Conservation (phyloP, 352 stramenopile species). For the Phytophthora colocasiae region DNA sequence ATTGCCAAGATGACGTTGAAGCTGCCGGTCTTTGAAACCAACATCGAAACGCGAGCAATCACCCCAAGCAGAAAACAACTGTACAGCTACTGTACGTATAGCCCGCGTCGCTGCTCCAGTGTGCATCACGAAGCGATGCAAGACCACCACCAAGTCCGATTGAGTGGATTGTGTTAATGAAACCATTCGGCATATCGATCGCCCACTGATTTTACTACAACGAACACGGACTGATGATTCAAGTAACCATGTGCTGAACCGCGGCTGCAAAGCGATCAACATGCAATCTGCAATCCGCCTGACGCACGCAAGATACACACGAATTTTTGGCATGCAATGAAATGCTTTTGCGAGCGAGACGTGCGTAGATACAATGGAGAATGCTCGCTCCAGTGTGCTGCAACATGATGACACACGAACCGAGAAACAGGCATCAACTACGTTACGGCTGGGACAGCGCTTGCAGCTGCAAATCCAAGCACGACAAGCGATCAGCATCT, state of each 20-base stretch:
- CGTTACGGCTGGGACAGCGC: not conserved
- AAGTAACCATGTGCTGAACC: too few species aligned
- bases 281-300: not conserved
- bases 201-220: too few species aligned
- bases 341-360: not conserved
- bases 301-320: conserved; percentile 24
- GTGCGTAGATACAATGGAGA: not conserved
- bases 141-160: too few species aligned
- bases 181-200: too few species aligned
- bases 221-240: not conserved
- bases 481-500: conserved; percentile 3
- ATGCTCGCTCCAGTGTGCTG: too few species aligned
- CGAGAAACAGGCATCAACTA: conserved; percentile 11
- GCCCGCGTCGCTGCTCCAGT: not conserved
- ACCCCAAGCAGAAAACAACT: conserved; percentile 5
- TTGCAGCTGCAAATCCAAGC: conserved; percentile 20
- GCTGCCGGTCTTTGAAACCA: conserved; percentile 2
- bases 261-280: too few species aligned
- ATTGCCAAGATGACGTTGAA: not conserved
- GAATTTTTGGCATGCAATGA: conserved; percentile 5
- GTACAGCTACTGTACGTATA: not conserved
- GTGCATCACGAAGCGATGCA: too few species aligned
- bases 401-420: conserved; percentile 7
- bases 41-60: conserved; percentile 1
- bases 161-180: too few species aligned